phyloP scores from a whole-genome alignment of 1,284 basidiomycete species.

The Ustilago nuda region DNA sequence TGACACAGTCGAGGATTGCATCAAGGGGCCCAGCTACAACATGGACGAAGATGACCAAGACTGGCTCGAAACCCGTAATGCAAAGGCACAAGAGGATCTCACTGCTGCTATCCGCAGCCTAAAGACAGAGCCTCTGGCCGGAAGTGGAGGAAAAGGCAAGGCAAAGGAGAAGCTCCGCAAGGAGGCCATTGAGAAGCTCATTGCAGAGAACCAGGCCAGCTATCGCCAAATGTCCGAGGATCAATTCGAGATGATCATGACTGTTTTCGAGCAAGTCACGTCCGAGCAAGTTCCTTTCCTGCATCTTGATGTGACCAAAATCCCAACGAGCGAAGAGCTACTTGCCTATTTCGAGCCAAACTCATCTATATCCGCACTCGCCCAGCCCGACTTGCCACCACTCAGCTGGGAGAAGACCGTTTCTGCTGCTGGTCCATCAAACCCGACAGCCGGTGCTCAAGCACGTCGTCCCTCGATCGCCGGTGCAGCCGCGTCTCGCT shows the following conservation, averaged over 20 bases:
- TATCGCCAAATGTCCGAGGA: constrained; percentile 76
- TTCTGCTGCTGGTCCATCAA: constrained; percentile 12
- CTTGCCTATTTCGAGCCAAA: constrained; percentile 59
- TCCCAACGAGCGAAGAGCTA: constrained; percentile 59
- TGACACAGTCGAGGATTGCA: constrained; percentile 87
- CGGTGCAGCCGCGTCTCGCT: constrained; percentile 5
- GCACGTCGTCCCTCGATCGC: constrained; percentile 24
- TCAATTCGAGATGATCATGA: constrained; percentile 95
- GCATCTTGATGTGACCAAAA: constrained; percentile 74
- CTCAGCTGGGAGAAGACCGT: constrained; percentile 52
- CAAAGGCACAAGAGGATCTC: constrained; percentile 85
- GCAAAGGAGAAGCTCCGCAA: constrained; percentile 71
- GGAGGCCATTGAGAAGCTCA: constrained; percentile 72
- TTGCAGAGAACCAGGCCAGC: constrained; percentile 73
- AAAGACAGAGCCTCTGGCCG: constrained; percentile 71
- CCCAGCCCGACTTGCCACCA: constrained; percentile 60
- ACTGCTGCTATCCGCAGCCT: constrained; percentile 80
- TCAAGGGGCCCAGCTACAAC: constrained; percentile 79
- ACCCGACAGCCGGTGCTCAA: constrained; percentile 16
- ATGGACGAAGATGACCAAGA: constrained; percentile 96
- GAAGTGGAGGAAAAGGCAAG: constrained; percentile 51
- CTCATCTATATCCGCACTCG: constrained; percentile 50
- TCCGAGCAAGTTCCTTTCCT: constrained; percentile 90
- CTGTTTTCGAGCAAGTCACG: constrained; percentile 89
- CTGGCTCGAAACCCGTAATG: constrained; percentile 93